phyloP scores from a whole-genome alignment of 2,329 filamentous ascomycete genomes.

The Aspergillus sp. region DNA sequence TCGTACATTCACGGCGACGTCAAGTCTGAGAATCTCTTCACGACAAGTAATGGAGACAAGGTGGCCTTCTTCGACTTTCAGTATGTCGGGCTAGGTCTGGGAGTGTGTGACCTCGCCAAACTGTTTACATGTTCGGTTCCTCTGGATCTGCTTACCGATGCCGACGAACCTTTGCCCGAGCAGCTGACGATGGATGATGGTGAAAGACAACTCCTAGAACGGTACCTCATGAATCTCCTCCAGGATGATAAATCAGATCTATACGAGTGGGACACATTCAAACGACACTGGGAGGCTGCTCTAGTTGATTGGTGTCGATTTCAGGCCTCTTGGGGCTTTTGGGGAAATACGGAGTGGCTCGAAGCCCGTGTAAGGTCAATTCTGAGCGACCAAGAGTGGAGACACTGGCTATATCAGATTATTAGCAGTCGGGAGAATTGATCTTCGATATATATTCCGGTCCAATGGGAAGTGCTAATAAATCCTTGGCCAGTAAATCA shows the following conservation, averaged over 20 bases:
- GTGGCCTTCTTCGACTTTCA: constrained; percentile 68
- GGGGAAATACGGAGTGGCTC: constrained; percentile 57
- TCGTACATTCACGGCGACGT: constrained; percentile 65
- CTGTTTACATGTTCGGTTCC: constrained; percentile 64
- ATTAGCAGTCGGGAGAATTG: constrained; percentile 6
- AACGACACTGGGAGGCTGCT: constrained; percentile 62
- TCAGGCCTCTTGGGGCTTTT: constrained; percentile 58
- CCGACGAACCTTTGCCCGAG: constrained; percentile 24
- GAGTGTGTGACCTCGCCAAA: constrained; percentile 63
- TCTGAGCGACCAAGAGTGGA: constrained; percentile 43
- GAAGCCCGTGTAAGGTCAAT: constrained; percentile 52
- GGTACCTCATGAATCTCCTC: constrained; percentile 37
- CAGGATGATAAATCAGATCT: constrained; percentile 11
- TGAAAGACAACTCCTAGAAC: constrained; percentile 48
- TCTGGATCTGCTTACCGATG: constrained; percentile 44
- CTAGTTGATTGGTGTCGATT: constrained; percentile 64
- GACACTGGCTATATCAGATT: constrained; percentile 37
- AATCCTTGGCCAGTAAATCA: too few relatives aligned
- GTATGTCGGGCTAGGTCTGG: constrained; percentile 60
- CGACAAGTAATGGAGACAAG: constrained; percentile 41
- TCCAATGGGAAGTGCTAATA: background rate
- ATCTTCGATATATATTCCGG: background rate
- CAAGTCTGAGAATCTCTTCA: constrained; percentile 66
- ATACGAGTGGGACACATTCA: constrained; percentile 53
- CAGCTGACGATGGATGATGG: constrained; percentile 47